phyloP scores from a whole-genome alignment of 2,329 filamentous ascomycete species.

The Lachnellula cervina region DNA sequence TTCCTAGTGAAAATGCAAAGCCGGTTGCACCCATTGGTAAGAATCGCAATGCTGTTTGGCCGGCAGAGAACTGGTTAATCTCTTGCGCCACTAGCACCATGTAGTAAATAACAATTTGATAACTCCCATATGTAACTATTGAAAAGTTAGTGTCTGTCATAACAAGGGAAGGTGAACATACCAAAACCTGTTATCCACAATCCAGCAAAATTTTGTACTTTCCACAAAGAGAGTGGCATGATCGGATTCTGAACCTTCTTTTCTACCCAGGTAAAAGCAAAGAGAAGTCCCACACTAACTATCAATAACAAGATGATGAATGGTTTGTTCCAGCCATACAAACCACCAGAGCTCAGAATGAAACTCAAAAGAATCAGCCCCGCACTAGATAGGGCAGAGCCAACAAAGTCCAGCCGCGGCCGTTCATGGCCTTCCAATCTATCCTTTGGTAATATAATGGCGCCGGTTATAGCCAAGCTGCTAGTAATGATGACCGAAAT shows the following conservation, averaged over 20 bases:
- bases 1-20: slow-evolving; percentile 34
- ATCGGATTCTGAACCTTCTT: slow-evolving; percentile 41
- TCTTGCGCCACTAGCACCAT: slow-evolving; percentile 39
- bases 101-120: slow-evolving; percentile 40
- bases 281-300: slow-evolving; percentile 35
- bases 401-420: slow-evolving; percentile 38
- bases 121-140: slow-evolving; percentile 38
- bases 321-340: slow-evolving; percentile 42
- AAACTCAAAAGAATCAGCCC: slow-evolving; percentile 41
- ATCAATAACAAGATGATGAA: slow-evolving; percentile 41
- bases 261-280: slow-evolving; percentile 36
- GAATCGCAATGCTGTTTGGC: slow-evolving; percentile 37
- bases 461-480: slow-evolving; percentile 29
- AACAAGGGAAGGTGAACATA: no score
- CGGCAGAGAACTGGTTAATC: slow-evolving; percentile 35
- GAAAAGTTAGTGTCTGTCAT: slow-evolving; percentile 38
- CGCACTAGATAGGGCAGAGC: slow-evolving; percentile 38
- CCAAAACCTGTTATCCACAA: slow-evolving; percentile 31
- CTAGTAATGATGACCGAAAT: slow-evolving; percentile 34
- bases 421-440: slow-evolving; percentile 30
- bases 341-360: slow-evolving; percentile 40
- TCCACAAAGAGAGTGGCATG: slow-evolving; percentile 43
- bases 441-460: slow-evolving; percentile 36
- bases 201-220: slow-evolving; percentile 41
- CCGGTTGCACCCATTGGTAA: slow-evolving; percentile 38